phyloP scores from a whole-genome alignment of 805 yeast species.

The Yamadazyma olivae region DNA sequence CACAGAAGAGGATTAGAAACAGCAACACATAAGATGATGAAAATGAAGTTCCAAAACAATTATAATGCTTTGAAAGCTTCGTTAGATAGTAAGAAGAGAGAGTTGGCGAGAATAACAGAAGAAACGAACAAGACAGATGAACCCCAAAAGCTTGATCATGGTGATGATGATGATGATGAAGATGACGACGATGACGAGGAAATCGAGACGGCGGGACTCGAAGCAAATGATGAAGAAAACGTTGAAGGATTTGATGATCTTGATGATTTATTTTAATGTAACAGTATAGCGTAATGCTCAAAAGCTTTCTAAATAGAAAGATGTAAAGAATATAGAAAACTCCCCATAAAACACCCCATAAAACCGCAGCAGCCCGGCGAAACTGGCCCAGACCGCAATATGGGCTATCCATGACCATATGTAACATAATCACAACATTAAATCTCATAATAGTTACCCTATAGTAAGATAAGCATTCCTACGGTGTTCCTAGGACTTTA shows the following conservation, averaged over 20 bases:
- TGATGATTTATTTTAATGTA: constrained; percentile 31
- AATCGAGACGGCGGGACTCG: constrained; percentile 26
- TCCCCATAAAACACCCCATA: no score
- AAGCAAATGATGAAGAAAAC: constrained; percentile 27
- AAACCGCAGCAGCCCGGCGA: no score
- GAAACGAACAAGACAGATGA: constrained; percentile 24
- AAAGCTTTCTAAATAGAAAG: no score
- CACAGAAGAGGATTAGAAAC: constrained; percentile 70
- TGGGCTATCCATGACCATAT: no score
- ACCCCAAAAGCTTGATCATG: constrained; percentile 18
- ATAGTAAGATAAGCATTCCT: no score
- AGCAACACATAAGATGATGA: constrained; percentile 80
- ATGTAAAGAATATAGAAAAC: no score
- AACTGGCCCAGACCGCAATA: no score
- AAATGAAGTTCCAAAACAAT: constrained; percentile 80
- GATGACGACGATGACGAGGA: constrained; percentile 27
- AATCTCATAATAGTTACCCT: no score
- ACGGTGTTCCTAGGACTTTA: no score
- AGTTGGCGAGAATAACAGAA: constrained; percentile 39
- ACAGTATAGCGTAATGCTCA: no score
- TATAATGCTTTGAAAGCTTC: constrained; percentile 76
- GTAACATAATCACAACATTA: no score
- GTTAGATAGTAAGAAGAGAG: constrained; percentile 73
- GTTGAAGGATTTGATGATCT: constrained; percentile 28
- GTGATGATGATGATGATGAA: constrained; percentile 24